Conservation (phyloP, 228 moss, liverwort and hornwort genomes). For the Sphagnum fallax region DNA sequence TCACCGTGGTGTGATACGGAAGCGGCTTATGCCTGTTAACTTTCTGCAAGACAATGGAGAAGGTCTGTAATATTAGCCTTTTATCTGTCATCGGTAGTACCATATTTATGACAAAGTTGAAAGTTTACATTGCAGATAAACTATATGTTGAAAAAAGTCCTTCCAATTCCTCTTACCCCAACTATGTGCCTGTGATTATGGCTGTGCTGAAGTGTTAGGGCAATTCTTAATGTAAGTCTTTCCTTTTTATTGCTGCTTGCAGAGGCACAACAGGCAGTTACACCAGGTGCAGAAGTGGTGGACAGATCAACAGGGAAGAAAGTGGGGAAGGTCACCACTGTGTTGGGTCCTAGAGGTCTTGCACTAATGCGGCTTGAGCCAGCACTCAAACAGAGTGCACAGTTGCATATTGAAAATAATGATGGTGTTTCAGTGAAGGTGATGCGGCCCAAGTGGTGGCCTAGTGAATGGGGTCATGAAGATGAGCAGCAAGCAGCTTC, state of each 20-base stretch:
- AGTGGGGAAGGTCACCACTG: constrained; percentile 78
- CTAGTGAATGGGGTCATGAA: constrained; percentile 68
- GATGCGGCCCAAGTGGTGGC: constrained; percentile 81
- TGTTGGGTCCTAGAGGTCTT: constrained; percentile 73
- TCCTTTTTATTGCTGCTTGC: constrained; percentile 2
- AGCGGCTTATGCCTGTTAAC: constrained; percentile 67
- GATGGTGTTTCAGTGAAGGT: constrained; percentile 38
- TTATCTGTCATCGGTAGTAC: not conserved
- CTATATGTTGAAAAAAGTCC: not conserved
- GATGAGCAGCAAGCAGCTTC: constrained; percentile 36
- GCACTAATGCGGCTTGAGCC: constrained; percentile 64
- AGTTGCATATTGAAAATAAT: constrained; percentile 38
- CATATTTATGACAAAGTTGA: too few relatives aligned
- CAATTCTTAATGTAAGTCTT: too few relatives aligned
- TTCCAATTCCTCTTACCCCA: not conserved
- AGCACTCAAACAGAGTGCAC: constrained; percentile 22
- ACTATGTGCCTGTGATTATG: not conserved
- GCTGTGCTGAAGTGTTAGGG: too few relatives aligned
- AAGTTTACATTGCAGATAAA: not conserved
- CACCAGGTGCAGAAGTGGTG: constrained; percentile 48
- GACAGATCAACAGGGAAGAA: constrained; percentile 54
- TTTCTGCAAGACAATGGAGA: constrained; percentile 58
- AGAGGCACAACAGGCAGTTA: constrained; percentile 63
- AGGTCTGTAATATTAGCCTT: constrained; percentile 25
- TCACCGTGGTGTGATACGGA: constrained; percentile 83